Percentiles rank a stretch among this genome's conserved stretches.
These are phyloP conservation scores for Sporothrix schenckii DNA, from an alignment of 2,329 filamentous ascomycete genomes.

Conservation along the genomic window DNA sequence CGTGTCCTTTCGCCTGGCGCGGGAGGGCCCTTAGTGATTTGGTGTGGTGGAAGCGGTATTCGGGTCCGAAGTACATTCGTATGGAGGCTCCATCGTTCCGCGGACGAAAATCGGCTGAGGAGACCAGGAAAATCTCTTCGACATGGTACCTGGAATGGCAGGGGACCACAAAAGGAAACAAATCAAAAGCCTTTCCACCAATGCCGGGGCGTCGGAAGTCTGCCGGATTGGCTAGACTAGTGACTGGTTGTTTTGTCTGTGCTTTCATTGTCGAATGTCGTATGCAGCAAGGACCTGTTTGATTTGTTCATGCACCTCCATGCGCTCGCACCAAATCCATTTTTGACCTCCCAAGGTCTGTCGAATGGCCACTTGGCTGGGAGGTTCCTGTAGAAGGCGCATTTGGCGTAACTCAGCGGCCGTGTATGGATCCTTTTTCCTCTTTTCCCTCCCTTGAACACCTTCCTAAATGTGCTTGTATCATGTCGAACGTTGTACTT, in stretches of 20 bases:
- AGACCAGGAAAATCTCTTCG: not conserved
- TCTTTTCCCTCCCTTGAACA: not conserved
- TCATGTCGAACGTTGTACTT: not conserved
- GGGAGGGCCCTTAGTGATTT: not conserved
- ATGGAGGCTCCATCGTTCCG: conserved; percentile 3
- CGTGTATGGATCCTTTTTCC: not conserved
- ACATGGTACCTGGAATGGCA: not conserved
- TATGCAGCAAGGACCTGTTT: conserved; percentile 19
- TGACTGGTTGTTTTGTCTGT: not conserved
- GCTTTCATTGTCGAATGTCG: conserved; percentile 21
- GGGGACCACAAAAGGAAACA: conserved; percentile 1
- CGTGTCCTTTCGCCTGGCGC: not conserved
- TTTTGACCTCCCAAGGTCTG: not conserved
- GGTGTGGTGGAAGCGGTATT: not conserved
- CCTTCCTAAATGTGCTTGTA: not conserved
- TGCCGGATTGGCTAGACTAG: conserved; percentile 11
- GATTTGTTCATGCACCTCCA: not conserved
- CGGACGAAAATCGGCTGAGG: not conserved
- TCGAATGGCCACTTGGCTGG: not conserved
- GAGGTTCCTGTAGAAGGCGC: not conserved
- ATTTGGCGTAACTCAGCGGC: not conserved
- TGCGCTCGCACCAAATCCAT: not conserved
- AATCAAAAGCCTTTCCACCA: conserved; percentile 1
- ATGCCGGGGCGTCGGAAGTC: conserved; percentile 16
- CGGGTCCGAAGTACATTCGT: conserved; percentile 20